These are phyloP conservation scores for Candida glucosophila DNA, from an alignment of 1,139 yeast species.

Conservation along the genomic window DNA sequence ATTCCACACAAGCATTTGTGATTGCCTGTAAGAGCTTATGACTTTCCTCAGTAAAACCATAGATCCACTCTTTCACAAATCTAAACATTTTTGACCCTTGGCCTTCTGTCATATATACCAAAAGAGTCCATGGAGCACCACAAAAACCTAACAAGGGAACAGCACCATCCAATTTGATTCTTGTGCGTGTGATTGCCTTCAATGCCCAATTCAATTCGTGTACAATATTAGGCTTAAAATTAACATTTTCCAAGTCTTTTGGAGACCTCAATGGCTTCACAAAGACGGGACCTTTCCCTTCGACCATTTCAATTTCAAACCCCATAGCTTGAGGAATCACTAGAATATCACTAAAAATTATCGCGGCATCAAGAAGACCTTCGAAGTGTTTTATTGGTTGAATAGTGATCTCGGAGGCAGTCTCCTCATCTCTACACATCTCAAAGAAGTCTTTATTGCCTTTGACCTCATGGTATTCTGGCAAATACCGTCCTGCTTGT, in stretches of 20 bases:
- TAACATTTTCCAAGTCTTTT: conserved; percentile 53
- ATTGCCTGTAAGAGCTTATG: conserved; percentile 67
- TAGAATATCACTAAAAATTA: conserved; percentile 87
- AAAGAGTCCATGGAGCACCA: conserved; percentile 96
- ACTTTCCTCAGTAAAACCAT: conserved; percentile 64
- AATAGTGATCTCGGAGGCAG: conserved; percentile 87
- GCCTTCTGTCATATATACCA: conserved; percentile 97
- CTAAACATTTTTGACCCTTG: conserved; percentile 91
- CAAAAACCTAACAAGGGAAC: conserved; percentile 93
- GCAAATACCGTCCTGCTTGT: conserved; percentile 83
- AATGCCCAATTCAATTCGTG: conserved; percentile 90
- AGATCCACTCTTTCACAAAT: conserved; percentile 88
- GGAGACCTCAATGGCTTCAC: conserved; percentile 78
- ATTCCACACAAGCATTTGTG: conserved; percentile 86
- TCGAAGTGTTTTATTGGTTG: conserved; percentile 89
- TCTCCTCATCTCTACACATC: conserved; percentile 87
- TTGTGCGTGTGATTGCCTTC: conserved; percentile 80
- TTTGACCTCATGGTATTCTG: conserved; percentile 87
- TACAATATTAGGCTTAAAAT: conserved; percentile 57
- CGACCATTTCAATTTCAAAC: conserved; percentile 87
- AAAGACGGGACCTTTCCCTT: conserved; percentile 92
- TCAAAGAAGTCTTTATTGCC: conserved; percentile 86
- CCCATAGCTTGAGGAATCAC: conserved; percentile 99
- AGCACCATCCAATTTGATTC: conserved; percentile 75
- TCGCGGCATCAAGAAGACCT: conserved; percentile 92